Percentiles rank a stretch among this genome's conserved stretches.
Conservation (phyloP, 176 grass and related monocot genomes). For the Poa pratensis region DNA sequence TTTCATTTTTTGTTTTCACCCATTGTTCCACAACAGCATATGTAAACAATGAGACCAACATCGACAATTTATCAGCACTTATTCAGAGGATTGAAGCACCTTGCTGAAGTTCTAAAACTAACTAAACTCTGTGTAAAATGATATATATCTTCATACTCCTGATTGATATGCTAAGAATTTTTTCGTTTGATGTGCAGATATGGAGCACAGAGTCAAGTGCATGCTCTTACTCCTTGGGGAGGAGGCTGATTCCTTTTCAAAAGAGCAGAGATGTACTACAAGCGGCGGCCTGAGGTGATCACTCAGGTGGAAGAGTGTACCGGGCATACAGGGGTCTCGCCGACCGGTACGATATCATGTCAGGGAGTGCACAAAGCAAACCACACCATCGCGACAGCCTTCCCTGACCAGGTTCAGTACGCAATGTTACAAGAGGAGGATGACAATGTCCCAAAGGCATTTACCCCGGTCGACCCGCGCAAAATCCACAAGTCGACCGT, state of each 20-base stretch:
- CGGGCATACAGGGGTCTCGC: conserved; percentile 61
- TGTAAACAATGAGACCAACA: not conserved
- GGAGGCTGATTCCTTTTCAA: conserved; percentile 76
- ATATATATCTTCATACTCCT: not conserved
- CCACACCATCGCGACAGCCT: conserved; percentile 74
- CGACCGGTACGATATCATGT: conserved; percentile 77
- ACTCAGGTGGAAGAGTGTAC: conserved; percentile 71
- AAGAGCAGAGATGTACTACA: conserved; percentile 86
- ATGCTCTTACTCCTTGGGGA: conserved; percentile 72
- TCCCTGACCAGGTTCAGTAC: conserved; percentile 79
- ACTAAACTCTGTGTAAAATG: too few relatives aligned
- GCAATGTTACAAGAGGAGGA: conserved; percentile 77
- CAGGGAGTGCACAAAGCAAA: conserved; percentile 83
- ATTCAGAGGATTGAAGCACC: not conserved
- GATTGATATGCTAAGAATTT: not conserved
- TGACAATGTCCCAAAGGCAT: conserved; percentile 70
- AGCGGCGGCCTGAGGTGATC: conserved; percentile 74
- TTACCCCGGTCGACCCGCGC: conserved; percentile 65
- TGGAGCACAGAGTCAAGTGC: conserved; percentile 64
- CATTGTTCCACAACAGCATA: not conserved
- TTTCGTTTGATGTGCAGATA: conserved; percentile 48
- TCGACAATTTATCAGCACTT: not conserved
- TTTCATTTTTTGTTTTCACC: not conserved
- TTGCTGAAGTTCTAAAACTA: conserved; percentile 15
- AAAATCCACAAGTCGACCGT: conserved; percentile 74